Base-by-base conservation (phyloP, 257 asterid species). In the Voacanga thouarsii region DNA sequence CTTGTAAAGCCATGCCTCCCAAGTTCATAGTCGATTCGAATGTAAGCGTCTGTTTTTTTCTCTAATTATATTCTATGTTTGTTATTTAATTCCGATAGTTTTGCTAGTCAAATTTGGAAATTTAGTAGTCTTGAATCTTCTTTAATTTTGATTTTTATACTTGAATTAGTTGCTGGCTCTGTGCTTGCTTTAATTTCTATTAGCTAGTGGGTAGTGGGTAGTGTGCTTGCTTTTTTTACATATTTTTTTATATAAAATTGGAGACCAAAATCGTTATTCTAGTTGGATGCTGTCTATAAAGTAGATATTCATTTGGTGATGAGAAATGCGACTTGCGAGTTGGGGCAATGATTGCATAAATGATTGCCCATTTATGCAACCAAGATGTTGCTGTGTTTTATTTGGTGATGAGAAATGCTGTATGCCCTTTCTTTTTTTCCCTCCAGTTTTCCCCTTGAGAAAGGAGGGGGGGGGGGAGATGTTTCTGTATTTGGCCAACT, bases 11-110 rank as follows among this genome's bases (percentile, higher is more conserved):
- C 26, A 75, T 60, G 78, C 57, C 74, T 79, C 74, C 77, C 39
- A 79, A 73, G 75, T 33, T 49, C 60, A 65, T 65, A 30, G 15
- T 47, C 21, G 78, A 50, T 49, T 79, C 55, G 24, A 53, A 69
- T 33, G 82, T 79, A 64, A 57, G 69, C 0, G 39, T 61, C 9
- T 16, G 7, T 47, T 11, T 45, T 45, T 2, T 10, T 41, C 1
- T 23, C 0, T 45, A 44, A 23, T 51, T 55, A 8, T 21, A 28
- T 12, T 44, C 30, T 1, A 0, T 3, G 1, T 56, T 24, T 15
- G 3, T 41, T 55, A 0, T 30, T 33, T 37, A 19, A 19, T 14
- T 28, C 56, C 21, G 41, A 4, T 33, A 2, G 23, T 43, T 71
- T 71, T 16, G 59, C 11, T 3, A 26, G 39, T 45, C 28, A 47